These are phyloP conservation scores for Ramularia collo-cygni DNA, from an alignment of 2,329 filamentous ascomycete genomes.

Conservation along the genomic window DNA sequence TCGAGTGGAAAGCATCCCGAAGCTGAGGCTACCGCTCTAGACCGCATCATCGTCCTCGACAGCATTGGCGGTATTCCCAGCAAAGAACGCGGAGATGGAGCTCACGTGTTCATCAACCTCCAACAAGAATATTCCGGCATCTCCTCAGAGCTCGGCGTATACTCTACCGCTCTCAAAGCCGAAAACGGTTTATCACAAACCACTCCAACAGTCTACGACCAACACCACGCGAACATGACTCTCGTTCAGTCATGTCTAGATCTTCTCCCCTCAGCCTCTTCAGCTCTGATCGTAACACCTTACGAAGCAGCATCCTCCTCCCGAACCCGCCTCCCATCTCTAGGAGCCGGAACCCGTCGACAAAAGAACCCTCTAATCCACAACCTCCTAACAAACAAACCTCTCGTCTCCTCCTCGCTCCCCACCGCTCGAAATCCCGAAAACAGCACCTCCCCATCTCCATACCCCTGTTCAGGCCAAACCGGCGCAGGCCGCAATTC, in stretches of 20 bases:
- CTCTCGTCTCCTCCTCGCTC: slow-evolving; percentile 83
- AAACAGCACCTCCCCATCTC: slow-evolving; percentile 19
- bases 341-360: slow-evolving; percentile 44
- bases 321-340: slow-evolving; percentile 18
- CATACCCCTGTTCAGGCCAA: slow-evolving; percentile 30
- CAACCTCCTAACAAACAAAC: slow-evolving; percentile 92
- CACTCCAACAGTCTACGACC: slow-evolving; percentile 26
- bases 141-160: slow-evolving; percentile 43
- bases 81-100: slow-evolving; percentile 50
- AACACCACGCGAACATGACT: slow-evolving; percentile 64
- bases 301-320: slow-evolving; percentile 65
- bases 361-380: slow-evolving; percentile 84
- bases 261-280: slow-evolving; percentile 75
- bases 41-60: slow-evolving; percentile 84
- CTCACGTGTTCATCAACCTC: slow-evolving; percentile 85
- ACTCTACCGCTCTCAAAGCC: slow-evolving; percentile 10
- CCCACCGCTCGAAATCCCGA: slow-evolving; percentile 59
- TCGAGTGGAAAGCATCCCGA: slow-evolving; percentile 5
- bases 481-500: slow-evolving; percentile 38
- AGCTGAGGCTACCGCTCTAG: slow-evolving; percentile 41
- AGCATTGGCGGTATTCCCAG: slow-evolving; percentile 77
- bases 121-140: slow-evolving; percentile 79
- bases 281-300: slow-evolving; percentile 82
- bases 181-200: slow-evolving; percentile 12
- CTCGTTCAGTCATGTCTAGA: slow-evolving; percentile 64